A percentile compares a stretch with the other conserved stretches of the same genome.
Conservation (phyloP, 495 filamentous ascomycete genomes). For the Aspergillus sclerotiicarbonarius region DNA sequence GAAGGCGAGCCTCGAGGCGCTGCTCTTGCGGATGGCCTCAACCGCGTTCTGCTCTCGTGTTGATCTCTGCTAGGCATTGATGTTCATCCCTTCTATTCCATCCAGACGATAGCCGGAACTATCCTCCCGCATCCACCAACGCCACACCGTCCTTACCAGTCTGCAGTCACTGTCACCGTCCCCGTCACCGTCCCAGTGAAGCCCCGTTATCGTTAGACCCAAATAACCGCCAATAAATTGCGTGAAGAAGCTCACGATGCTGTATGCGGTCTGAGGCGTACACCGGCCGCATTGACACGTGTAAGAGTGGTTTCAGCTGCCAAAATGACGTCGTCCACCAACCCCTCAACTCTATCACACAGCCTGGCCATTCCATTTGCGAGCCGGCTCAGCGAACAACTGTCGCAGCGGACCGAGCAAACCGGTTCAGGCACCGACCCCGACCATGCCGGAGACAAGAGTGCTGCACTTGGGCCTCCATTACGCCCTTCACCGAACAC, state of each 20-base stretch:
- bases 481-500: slow-evolving; percentile 35
- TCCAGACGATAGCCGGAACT: not conserved
- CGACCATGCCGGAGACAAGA: slow-evolving; percentile 14
- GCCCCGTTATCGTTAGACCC: not conserved
- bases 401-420: slow-evolving; percentile 28
- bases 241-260: not conserved
- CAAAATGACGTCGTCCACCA: slow-evolving; percentile 22
- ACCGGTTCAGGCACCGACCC: slow-evolving; percentile 15
- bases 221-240: slow-evolving; percentile 1
- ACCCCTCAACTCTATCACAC: slow-evolving; percentile 23
- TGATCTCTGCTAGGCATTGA: not conserved
- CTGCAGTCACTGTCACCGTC: too few species aligned
- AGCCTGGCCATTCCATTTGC: slow-evolving; percentile 30
- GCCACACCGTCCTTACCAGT: too few species aligned
- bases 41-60: not conserved
- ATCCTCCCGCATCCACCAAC: not conserved
- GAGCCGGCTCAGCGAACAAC: slow-evolving; percentile 44
- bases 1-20: not conserved
- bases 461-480: slow-evolving; percentile 19
- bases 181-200: too few species aligned
- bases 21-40: not conserved
- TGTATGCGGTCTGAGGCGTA: not conserved
- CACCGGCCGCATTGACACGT: slow-evolving; percentile 14
- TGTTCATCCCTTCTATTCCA: not conserved
- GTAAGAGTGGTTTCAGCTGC: slow-evolving; percentile 6